Base-by-base conservation (phyloP, 352 stramenopile species). In the Globisporangium orthogonon region DNA sequence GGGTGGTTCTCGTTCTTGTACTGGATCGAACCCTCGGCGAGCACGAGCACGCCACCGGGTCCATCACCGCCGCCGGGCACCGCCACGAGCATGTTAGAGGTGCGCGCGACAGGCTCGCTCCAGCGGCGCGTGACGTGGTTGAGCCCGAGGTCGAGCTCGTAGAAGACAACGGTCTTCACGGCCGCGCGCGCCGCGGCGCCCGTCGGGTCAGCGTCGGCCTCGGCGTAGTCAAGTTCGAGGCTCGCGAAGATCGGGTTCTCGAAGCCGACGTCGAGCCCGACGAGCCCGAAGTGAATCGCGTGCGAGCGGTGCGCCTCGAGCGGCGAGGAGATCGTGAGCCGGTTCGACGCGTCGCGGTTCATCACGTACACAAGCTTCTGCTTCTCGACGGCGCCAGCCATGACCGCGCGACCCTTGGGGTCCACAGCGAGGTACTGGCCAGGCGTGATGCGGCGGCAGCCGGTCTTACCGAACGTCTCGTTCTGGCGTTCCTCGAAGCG, bases 341-440 rank as follows among this genome's bases (percentile, higher is more conserved):
- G 83, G 62, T 91, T 97, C 2, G 83, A 86, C 7, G 89, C 86
- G 67, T 99, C 96, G 33, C 97, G 83, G 71, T 99, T 99, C 76
- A 99, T 91, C 28, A 99, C 95, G 73, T 99, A 99, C 28, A 99
- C 97, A 13, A 99, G 82, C 66, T 99, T 99, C 67, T 99, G 95
- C 74, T 99, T 99, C 81, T 99, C 97, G 28, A 99, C 71, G 18
- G 83, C 88, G 56, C 83, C 86, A 44, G 99, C 85, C 81, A 99
- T 97, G 18, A 99, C 82, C 18, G 97, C 96, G 18, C 97, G 90
- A 33, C 97, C 97, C 61, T 98, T 98, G 2, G 97, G 97, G 69
- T 99, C 97, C 7, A 79, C 83, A 0, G 96, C 95, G 31, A 99
- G 53, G 75, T 99, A 99, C 73, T 99, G 95, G 1, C 97, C 97